Evolutionary conservation across 169 alveolate species (phyloP), one percentile per base, ranked within the genome.

Genomic region (Plasmodium gonderi): DNA sequence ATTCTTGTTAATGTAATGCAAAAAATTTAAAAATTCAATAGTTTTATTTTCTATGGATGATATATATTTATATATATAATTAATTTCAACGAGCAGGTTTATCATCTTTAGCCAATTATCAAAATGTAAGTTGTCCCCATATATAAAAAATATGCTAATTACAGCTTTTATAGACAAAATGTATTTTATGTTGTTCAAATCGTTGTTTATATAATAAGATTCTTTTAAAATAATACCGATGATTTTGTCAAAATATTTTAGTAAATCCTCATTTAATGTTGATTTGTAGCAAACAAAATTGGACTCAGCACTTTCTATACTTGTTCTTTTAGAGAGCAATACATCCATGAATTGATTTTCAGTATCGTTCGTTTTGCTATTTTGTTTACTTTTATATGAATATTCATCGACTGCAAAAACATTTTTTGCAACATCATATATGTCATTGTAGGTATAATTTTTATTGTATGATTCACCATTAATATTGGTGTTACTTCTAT

Each of bases 41-140:
- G 87, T 87, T 75, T 87, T 87, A 47, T 87, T 87, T 45, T 87
- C 93, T 60, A 87, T 87, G 20, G 93, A 74, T 0, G 89, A 49
- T 54, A 87, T 87, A 75, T 87, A 87, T 78, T 87, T 87, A 75
- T 87, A 74, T 51, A 87, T 60, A 65, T 87, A 87, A 75, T 87
- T 87, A 36, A 87, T 47, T 87, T 87, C 93, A 36, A 87, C 93
- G 79, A 87, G 47, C 20, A 87, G 47, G 47, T 87, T 75, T 38
- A 87, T 87, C 44, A 87, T 23, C 33, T 78, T 87, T 87, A 87
- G 68, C 93, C 93, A 87, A 67, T 87, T 31, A 17, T 74, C 79
- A 87, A 87, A 87, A 75, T 49, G 36, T 64, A 87, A 51, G 33
- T 75, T 38, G 79, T 87, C 93, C 6, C 93, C 93, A 87, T 75